Base-by-base conservation (phyloP, 441 rosid genomes). In the Bruguiera hainesii region DNA sequence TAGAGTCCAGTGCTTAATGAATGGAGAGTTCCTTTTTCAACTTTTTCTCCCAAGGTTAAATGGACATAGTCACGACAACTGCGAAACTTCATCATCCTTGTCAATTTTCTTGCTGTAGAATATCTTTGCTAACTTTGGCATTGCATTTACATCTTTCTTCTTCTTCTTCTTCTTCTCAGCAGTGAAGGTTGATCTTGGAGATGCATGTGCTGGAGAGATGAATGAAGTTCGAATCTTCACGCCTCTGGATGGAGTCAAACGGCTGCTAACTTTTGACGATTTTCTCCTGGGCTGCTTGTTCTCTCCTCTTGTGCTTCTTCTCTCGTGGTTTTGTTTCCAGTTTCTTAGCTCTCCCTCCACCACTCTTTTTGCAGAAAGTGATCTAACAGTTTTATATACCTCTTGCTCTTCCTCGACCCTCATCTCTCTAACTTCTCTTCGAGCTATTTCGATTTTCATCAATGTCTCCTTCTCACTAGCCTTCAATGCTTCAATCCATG, bases 401-500 rank as follows among this genome's bases (percentile, higher is more conserved):
- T 78, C 81, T 37, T 78, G 70, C 79, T 84, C 91, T 67, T 83
- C 93, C 71, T 82, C 84, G 76, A 81, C 53, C 70, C 80, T 76
- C 63, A 76, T 83, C 55, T 77, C 87, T 31, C 80, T 76, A 15
- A 77, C 77, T 57, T 78, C 81, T 77, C 80, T 75, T 7, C 78
- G 81, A 42, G 76, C 79, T 23, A 80, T 72, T 66, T 87, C 95
- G 0, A 76, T 85, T 76, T 82, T 87, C 81, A 88, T 84, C 76
- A 75, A 3, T 61, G 82, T 83, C 74, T 85, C 96, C 66, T 73
- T 85, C 78, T 93, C 96, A 72, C 88, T 88, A 0, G 90, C 84
- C 76, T 83, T 85, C 26, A 91, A 65, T 70, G 97, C 96, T 75
- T 88, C 89, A 1, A 89, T 82, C 96, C 98, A 94, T 7, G 98